phyloP scores from a whole-genome alignment of 805 yeast species.

The Teunomyces pallodes region DNA sequence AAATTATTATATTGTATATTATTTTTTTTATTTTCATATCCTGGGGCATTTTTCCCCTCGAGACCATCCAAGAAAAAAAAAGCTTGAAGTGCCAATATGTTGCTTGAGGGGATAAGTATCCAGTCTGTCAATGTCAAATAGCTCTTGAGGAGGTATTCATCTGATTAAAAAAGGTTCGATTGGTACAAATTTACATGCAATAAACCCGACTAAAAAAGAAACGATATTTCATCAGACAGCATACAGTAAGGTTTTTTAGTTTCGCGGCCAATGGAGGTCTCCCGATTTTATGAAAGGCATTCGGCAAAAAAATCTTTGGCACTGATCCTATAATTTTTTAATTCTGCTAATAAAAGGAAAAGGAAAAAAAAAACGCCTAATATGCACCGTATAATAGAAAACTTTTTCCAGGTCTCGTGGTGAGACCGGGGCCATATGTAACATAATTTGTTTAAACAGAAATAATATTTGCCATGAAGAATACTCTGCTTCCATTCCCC shows the following conservation, averaged over 20 bases:
- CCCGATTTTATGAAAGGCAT: conserved; percentile 1
- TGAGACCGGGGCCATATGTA: background rate
- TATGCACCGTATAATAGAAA: background rate
- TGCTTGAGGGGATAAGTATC: too few species aligned
- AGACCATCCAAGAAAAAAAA: too few species aligned
- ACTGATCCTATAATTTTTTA: background rate
- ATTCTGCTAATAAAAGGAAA: background rate
- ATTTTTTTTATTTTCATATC: too few species aligned
- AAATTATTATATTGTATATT: background rate
- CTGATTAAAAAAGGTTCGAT: too few species aligned
- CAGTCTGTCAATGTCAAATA: too few species aligned
- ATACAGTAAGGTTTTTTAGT: background rate
- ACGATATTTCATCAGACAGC: background rate
- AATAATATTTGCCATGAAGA: background rate
- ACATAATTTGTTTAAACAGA: background rate
- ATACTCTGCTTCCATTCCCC: too few species aligned
- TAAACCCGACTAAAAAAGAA: too few species aligned
- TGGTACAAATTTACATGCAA: too few species aligned
- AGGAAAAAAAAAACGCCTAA: background rate
- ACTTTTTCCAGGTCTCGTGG: background rate
- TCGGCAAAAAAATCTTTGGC: background rate
- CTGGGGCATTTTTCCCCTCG: too few species aligned
- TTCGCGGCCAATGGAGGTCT: background rate
- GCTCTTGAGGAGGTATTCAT: too few species aligned
- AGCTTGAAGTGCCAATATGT: too few species aligned